Evolutionary conservation across 805 yeast species (phyloP).

Genomic region (Scheffersomyces ergatensis): DNA sequence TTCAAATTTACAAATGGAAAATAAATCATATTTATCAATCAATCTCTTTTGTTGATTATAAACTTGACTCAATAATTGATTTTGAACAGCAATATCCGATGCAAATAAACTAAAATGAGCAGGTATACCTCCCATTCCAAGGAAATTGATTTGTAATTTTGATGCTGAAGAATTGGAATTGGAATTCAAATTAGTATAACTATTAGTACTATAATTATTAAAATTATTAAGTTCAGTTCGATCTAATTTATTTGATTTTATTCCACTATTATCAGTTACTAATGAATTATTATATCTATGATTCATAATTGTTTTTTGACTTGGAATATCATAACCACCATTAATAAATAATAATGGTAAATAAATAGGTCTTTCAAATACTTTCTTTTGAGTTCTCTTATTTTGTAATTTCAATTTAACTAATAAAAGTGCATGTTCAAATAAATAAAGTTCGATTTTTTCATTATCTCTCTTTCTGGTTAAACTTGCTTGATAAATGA

Average conservation of each 20-base stretch:
- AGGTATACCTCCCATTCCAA: conserved; percentile 53
- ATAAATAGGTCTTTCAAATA: conserved; percentile 85
- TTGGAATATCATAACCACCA: conserved; percentile 76
- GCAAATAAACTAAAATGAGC: conserved; percentile 54
- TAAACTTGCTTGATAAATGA: conserved; percentile 75
- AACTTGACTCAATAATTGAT: conserved; percentile 75
- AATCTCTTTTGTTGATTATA: conserved; percentile 75
- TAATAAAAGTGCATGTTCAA: conserved; percentile 85
- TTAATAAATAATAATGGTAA: conserved; percentile 72
- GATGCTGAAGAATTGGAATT: conserved; percentile 17
- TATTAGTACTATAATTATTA: conserved; percentile 9
- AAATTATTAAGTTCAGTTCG: neutral
- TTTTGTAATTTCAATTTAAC: conserved; percentile 83
- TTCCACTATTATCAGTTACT: conserved; percentile 27
- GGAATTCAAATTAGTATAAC: conserved; percentile 3
- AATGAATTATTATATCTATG: conserved; percentile 33
- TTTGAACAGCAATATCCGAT: conserved; percentile 60
- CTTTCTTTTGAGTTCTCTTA: conserved; percentile 88
- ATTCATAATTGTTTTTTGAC: conserved; percentile 44
- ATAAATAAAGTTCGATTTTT: conserved; percentile 78
- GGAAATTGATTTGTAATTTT: conserved; percentile 49
- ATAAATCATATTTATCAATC: conserved; percentile 72
- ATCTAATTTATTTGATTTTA: conserved; percentile 24
- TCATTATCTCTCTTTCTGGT: conserved; percentile 69
- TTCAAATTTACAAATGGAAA: conserved; percentile 71